Evolutionary conservation across 2,329 filamentous ascomycete genomes (phyloP), one percentile per base, ranked within the genome.

Genomic region (Leptographium flavum): DNA sequence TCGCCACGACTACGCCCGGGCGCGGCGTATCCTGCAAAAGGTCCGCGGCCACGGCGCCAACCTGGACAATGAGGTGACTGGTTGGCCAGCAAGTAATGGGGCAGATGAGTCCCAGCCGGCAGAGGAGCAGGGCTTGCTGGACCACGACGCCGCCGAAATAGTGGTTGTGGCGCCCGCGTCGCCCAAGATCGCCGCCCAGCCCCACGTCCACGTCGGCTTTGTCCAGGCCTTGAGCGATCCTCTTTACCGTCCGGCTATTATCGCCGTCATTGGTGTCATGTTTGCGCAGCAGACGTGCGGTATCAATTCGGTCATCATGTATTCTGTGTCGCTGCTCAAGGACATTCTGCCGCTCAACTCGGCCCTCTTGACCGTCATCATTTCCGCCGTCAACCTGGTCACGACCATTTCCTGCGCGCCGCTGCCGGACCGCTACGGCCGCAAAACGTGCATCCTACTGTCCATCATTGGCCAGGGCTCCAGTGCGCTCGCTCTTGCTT

Each of bases 281-380:
- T 72, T 88, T 47, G 82, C 85, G 1, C 92, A 96, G 60, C 92
- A 98, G 60, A 71, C 95, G 32, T 90, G 84, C 47, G 90, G 87
- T 39, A 90, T 96, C 66, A 96, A 98, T 72, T 90, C 83, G 47
- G 90, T 96, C 57, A 83, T 96, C 63, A 95, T 98, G 88, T 98
- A 98, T 63, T 94, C 88, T 2, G 92, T 96, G 6, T 87, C 85
- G 1, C 77, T 98, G 1, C 74, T 98, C 14, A 78, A 83, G 28
- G 79, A 79, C 50, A 73, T 96, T 2, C 74, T 98, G 0, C 83
- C 86, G 4, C 76, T 87, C 39, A 87, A 80, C 50, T 90, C 88
- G 0, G 82, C 83, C 0, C 66, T 93, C 1, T 72, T 98, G 43
- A 94, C 90, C 45, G 90, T 96, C 49, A 65, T 84, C 45, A 87